Evolutionary conservation across 2,329 filamentous ascomycete genomes (phyloP).

Genomic region (Ophiostoma triangulosporum): DNA sequence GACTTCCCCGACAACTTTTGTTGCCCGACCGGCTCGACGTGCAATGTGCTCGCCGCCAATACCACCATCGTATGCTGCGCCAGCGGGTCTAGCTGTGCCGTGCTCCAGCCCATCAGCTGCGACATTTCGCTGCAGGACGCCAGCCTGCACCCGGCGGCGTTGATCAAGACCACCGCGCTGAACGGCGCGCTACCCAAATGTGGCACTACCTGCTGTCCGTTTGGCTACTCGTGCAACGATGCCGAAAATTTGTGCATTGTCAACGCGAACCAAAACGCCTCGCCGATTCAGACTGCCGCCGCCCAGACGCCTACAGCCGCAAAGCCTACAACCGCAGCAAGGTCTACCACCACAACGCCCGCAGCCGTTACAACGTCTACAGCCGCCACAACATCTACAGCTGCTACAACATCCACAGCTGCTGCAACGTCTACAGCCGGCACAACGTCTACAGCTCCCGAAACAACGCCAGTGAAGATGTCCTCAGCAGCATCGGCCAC

Average conservation of each 20-base stretch:
- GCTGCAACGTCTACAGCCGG: neutral
- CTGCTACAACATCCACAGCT: neutral
- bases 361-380: neutral
- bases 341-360: neutral
- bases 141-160: conserved; percentile 37
- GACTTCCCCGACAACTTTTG: conserved; percentile 53
- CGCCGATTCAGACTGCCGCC: conserved; percentile 13
- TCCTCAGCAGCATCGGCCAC: neutral
- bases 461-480: neutral
- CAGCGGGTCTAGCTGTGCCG: conserved; percentile 38
- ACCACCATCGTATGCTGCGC: conserved; percentile 64
- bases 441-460: neutral
- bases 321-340: neutral
- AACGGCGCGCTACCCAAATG: conserved; percentile 43
- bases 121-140: conserved; percentile 51
- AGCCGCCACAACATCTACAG: neutral
- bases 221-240: conserved; percentile 51
- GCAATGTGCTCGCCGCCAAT: conserved; percentile 46
- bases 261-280: conserved; percentile 35
- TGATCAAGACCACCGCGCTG: conserved; percentile 54
- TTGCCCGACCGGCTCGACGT: conserved; percentile 41
- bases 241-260: conserved; percentile 42
- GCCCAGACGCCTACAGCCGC: conserved; percentile 13
- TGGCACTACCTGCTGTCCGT: conserved; percentile 53
- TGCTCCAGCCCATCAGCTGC: conserved; percentile 52